These are phyloP conservation scores for Ceriops zippeliana DNA, from an alignment of 345 rosid species.

Conservation along the genomic window DNA sequence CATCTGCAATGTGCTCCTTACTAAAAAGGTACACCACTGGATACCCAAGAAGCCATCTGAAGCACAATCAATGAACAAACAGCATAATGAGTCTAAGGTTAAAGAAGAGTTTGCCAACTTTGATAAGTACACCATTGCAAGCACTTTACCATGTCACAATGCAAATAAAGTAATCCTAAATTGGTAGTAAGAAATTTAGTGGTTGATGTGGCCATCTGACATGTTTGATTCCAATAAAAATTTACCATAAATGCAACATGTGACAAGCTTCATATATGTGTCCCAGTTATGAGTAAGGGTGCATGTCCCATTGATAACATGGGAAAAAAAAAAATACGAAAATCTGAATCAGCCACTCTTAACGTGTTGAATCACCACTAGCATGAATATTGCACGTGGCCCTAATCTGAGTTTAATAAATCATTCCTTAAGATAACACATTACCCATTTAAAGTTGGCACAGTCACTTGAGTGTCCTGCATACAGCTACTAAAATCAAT, in stretches of 20 bases:
- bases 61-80: slow-evolving; percentile 19
- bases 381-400: neutral
- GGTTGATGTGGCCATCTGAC: no score
- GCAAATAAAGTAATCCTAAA: neutral
- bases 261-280: no score
- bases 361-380: neutral
- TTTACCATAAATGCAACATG: no score
- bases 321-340: no score
- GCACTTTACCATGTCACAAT: slow-evolving; percentile 1
- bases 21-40: slow-evolving; percentile 84
- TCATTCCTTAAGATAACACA: slow-evolving; percentile 7
- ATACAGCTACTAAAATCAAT: slow-evolving; percentile 77
- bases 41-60: slow-evolving; percentile 93
- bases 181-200: no score
- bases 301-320: no score
- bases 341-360: neutral
- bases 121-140: no score
- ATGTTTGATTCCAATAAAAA: no score
- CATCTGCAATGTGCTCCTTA: slow-evolving; percentile 73
- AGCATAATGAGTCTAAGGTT: neutral
- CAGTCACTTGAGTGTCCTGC: slow-evolving; percentile 60
- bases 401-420: neutral
- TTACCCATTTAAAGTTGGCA: slow-evolving; percentile 91
- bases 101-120: no score
- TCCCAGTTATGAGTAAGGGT: no score